Conservation (phyloP, 129 eudicot species). For the Helianthus annuus region HanXRQr2.0-SUNRISE NC_035444.2:18114081-18114580, state of each 20-base stretch:
- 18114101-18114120: not conserved
- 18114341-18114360: constrained; percentile 91
- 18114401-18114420: constrained; percentile 3
- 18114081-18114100: not conserved
- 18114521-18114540: constrained; percentile 92
- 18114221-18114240: not conserved
- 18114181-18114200: not conserved
- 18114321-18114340: constrained; percentile 88
- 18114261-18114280: not conserved
- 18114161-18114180: not conserved
- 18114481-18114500: constrained; percentile 95
- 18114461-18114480: constrained; percentile 62
- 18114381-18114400: constrained; percentile 67
- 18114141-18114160: not conserved
- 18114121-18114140: not conserved
- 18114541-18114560: constrained; percentile 96
- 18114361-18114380: constrained; percentile 93
- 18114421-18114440: not conserved
- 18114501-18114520: constrained; percentile 90
- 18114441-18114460: not conserved
- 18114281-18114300: not conserved
- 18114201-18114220: not conserved
- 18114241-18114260: not conserved
- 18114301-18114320: not conserved
- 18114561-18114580: constrained; percentile 34